Conservation (phyloP, 208 protist genomes). For the Acanthamoeba rhysodes region DNA sequence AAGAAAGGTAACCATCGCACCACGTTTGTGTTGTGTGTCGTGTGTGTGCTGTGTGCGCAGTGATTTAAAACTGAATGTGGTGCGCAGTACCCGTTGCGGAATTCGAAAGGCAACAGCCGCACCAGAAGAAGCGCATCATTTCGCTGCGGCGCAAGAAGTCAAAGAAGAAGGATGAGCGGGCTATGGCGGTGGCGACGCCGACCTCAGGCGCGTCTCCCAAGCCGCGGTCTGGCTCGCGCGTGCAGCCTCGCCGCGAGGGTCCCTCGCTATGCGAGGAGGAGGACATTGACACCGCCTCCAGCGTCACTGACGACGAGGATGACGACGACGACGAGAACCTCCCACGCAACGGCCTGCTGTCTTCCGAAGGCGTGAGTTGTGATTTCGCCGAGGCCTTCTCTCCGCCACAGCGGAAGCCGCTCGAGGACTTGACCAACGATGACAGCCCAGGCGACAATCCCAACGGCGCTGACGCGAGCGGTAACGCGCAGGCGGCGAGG, state of each 20-base stretch:
- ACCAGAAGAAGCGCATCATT: not conserved
- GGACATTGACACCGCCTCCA: constrained; percentile 48
- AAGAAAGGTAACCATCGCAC: not conserved
- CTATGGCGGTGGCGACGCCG: not conserved
- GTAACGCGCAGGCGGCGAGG: not conserved
- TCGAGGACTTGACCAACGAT: not conserved
- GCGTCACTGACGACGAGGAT: constrained; percentile 3
- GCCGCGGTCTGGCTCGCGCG: not conserved
- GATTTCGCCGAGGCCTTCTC: too few species aligned
- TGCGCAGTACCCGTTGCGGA: not conserved
- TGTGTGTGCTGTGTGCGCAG: too few species aligned
- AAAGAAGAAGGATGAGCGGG: not conserved
- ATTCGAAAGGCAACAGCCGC: not conserved
- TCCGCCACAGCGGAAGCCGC: not conserved
- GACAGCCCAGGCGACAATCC: not conserved
- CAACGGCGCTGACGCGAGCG: not conserved
- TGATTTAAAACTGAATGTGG: too few species aligned
- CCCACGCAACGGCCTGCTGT: too few species aligned
- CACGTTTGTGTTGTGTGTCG: too few species aligned
- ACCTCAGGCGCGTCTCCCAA: not conserved
- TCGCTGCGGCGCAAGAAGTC: not conserved
- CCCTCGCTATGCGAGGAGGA: constrained; percentile 38
- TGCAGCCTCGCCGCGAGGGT: not conserved
- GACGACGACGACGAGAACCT: not conserved
- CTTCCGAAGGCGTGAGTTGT: too few species aligned